phyloP scores from a whole-genome alignment of 1,284 basidiomycete genomes.

The Cryptococcus sp. region DNA sequence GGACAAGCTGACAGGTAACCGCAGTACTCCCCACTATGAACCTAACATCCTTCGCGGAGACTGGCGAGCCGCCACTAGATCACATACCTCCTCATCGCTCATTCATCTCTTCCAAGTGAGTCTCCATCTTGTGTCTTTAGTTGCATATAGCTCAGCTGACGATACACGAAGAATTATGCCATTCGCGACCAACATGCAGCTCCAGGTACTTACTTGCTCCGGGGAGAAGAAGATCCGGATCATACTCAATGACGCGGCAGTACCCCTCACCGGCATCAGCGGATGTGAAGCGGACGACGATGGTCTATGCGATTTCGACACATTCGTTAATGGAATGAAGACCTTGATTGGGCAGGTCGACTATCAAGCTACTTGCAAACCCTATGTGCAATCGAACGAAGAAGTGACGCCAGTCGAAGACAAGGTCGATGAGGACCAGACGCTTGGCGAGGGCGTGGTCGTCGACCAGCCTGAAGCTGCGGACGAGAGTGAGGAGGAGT shows the following conservation, averaged over 20 bases:
- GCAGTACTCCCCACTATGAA: constrained; percentile 64
- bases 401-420: background rate
- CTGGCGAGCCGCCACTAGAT: constrained; percentile 69
- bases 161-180: constrained; percentile 46
- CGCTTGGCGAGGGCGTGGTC: constrained; percentile 1
- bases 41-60: constrained; percentile 66
- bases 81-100: constrained; percentile 65
- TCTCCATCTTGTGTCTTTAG: background rate
- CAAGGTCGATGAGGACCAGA: constrained; percentile 2
- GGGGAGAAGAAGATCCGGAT: constrained; percentile 55
- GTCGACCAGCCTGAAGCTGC: constrained; percentile 1
- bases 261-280: constrained; percentile 64
- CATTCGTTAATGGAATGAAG: constrained; percentile 60
- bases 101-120: constrained; percentile 50
- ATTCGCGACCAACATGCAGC: constrained; percentile 63
- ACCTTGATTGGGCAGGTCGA: constrained; percentile 57
- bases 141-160: background rate
- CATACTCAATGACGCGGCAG: constrained; percentile 61
- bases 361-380: constrained; percentile 43
- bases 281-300: constrained; percentile 60
- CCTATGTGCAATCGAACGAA: background rate
- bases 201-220: constrained; percentile 63
- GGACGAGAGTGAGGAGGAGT: constrained; percentile 1
- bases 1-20: constrained; percentile 10
- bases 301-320: constrained; percentile 62